Percentiles rank a stretch among this genome's conserved stretches.
Conservation (phyloP, 176 grass and related monocot genomes). For the Oryza nivara region DNA sequence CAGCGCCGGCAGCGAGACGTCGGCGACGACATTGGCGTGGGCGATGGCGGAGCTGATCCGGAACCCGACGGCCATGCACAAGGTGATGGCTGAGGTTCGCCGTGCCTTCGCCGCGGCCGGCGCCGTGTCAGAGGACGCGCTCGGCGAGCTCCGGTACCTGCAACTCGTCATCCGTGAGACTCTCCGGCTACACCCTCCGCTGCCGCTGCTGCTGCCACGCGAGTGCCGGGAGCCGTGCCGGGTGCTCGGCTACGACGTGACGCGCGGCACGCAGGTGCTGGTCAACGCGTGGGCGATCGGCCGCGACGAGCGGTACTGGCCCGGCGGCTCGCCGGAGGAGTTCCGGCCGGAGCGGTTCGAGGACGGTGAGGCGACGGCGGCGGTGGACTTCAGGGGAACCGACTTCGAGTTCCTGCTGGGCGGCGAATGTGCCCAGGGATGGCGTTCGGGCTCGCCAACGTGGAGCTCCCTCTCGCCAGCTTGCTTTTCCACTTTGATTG, state of each 20-base stretch:
- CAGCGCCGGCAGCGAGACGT: constrained; percentile 39
- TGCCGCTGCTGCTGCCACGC: constrained; percentile 42
- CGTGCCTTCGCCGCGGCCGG: constrained; percentile 11
- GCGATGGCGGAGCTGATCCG: constrained; percentile 45
- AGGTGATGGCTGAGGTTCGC: constrained; percentile 41
- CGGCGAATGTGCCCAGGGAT: constrained; percentile 14
- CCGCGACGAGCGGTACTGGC: constrained; percentile 38
- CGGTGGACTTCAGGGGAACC: background rate
- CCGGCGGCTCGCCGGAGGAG: background rate
- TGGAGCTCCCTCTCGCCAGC: constrained; percentile 29
- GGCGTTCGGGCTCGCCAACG: constrained; percentile 31
- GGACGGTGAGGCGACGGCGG: no score
- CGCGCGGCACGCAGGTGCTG: background rate
- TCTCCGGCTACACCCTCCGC: constrained; percentile 34
- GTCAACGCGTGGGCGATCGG: constrained; percentile 49
- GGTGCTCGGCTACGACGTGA: background rate
- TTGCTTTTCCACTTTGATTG: constrained; percentile 39
- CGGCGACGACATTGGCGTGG: constrained; percentile 24
- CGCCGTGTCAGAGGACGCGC: constrained; percentile 1
- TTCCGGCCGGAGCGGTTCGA: constrained; percentile 21
- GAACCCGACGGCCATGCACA: constrained; percentile 25
- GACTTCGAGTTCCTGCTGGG: constrained; percentile 11
- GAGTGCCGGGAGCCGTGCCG: constrained; percentile 7
- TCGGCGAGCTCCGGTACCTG: constrained; percentile 36
- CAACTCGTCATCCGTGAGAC: constrained; percentile 45